Base-by-base conservation (phyloP, 768 basidiomycete genomes). In the Phylloporus scabripes region DNA sequence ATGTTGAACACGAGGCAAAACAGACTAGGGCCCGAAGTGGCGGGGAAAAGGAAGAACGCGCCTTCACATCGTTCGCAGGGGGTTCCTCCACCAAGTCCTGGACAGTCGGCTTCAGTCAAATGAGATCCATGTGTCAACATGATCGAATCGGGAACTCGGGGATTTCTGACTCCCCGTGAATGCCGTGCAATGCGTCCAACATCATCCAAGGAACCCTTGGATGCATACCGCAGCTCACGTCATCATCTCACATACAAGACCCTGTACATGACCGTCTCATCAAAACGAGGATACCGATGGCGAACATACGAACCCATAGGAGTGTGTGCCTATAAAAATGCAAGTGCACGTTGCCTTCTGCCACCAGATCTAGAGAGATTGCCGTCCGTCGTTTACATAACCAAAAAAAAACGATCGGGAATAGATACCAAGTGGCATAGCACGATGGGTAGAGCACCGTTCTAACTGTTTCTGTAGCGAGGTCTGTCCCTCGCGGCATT, bases 401-500 rank as follows among this genome's bases (percentile, higher is more conserved):
- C 41, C 50, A 45, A 48, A 46, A 51, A 45, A 45, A 53, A 51
- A 45, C 17, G 29, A 51, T 48, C 38, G 34, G 29, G 44, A 26
- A 50, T 51, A 46, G 50, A 23, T 45, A 42, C 47, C n/a, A 33
- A 51, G 43, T 32, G 40, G 36, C 33, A 52, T 15, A 28, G 18
- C 50, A 49, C 29, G 12, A 18, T 34, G 28, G 33, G 11, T 5
- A 31, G 29, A 12, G 11, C 12, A 5, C 11, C 26, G 26, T 14
- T 15, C 56, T 67, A 67, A 49, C 36, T 43, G 36, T 51, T 37
- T 46, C 56, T 63, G 43, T 50, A 39, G 17, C 52, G 65, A 12
- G 60, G 63, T 20, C 53, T 59, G 31, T 77, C 69, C 52, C 79
- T 72, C 42, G 68, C 60, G 10, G 69, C 52, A 55, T 74, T 76